phyloP scores from a whole-genome alignment of 2,329 filamentous ascomycete genomes.

The Periglandula ipomoeae region DNA sequence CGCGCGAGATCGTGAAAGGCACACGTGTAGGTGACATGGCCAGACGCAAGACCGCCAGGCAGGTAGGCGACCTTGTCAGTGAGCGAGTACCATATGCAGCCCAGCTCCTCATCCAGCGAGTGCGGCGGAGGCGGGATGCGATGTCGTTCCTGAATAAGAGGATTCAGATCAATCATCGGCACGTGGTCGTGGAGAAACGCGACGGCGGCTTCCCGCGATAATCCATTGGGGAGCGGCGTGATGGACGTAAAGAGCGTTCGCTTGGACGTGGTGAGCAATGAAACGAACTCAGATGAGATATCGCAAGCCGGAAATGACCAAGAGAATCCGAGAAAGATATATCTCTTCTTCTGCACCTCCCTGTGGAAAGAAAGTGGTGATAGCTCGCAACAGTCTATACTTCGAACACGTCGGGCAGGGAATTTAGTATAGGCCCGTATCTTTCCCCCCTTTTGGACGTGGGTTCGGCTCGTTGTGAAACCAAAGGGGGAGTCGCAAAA shows the following conservation, averaged over 20 bases:
- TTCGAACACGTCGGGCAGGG: too few relatives aligned
- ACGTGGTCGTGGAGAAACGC: conserved; percentile 68
- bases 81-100: conserved; percentile 68
- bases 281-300: too few relatives aligned
- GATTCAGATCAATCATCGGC: conserved; percentile 84
- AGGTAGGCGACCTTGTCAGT: conserved; percentile 71
- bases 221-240: conserved; percentile 62
- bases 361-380: too few relatives aligned
- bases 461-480: too few relatives aligned
- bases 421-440: too few relatives aligned
- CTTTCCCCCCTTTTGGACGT: too few relatives aligned
- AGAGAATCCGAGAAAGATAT: too few relatives aligned
- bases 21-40: conserved; percentile 67
- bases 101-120: conserved; percentile 60
- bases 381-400: too few relatives aligned
- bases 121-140: conserved; percentile 58
- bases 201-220: conserved; percentile 62
- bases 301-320: too few relatives aligned
- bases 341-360: too few relatives aligned
- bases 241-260: conserved; percentile 66
- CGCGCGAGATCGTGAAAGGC: conserved; percentile 67
- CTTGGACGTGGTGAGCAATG: conserved; percentile 61
- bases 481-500: too few relatives aligned
- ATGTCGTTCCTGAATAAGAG: conserved; percentile 64
- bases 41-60: conserved; percentile 53